Conservation (phyloP, 306 rosid genomes). For the Vigna hirtella region DNA sequence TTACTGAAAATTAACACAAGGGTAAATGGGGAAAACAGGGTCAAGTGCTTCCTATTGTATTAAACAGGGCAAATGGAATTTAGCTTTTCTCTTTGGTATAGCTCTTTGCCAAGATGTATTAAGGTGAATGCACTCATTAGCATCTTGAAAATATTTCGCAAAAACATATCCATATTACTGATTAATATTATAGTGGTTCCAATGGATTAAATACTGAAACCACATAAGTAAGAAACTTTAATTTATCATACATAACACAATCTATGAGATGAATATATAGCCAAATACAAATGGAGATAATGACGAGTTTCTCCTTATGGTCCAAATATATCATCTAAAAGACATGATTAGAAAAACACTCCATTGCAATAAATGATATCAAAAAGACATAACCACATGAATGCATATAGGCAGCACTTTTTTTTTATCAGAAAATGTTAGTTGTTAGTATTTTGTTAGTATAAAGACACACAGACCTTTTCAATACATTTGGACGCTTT, state of each 20-base stretch:
- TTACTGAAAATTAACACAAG: slow-evolving; percentile 1
- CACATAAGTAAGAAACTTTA: not conserved
- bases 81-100: slow-evolving; percentile 43
- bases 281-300: slow-evolving; percentile 20
- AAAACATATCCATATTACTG: not conserved
- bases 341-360: no score
- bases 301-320: not conserved
- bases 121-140: slow-evolving; percentile 20
- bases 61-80: slow-evolving; percentile 37
- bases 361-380: no score
- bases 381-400: no score
- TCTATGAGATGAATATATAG: slow-evolving; percentile 35
- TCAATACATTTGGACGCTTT: no score
- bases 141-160: slow-evolving; percentile 12
- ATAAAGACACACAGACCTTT: no score
- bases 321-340: slow-evolving; percentile 3
- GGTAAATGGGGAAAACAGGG: not conserved
- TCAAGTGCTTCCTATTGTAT: slow-evolving; percentile 4
- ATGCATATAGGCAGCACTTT: no score
- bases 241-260: slow-evolving; percentile 6
- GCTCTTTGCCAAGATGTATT: slow-evolving; percentile 34
- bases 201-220: slow-evolving; percentile 10
- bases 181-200: slow-evolving; percentile 16
- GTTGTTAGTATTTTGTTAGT: no score
- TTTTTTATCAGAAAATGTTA: no score